A percentile compares a stretch with the other conserved stretches of the same genome.
Evolutionary conservation across 306 rosid genomes (phyloP).

Genomic region (Lathyrus oleraceus): DNA sequence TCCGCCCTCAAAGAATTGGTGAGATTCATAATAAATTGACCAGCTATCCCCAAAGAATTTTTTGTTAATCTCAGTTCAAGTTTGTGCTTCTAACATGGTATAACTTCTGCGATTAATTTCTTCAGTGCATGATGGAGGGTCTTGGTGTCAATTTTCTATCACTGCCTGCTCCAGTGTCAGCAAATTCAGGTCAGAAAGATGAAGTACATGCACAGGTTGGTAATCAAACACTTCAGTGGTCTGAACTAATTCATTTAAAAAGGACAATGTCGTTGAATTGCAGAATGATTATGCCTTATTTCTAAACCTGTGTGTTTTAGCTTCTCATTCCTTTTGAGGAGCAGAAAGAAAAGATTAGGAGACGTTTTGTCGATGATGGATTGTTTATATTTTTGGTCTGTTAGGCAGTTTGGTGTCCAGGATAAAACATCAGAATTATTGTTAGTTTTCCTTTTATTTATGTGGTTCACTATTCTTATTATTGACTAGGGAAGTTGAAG

Average conservation of each 20-base stretch:
- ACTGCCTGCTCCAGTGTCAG: constrained; percentile 53
- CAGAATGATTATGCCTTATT: constrained; percentile 6
- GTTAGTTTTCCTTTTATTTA: constrained; percentile 21
- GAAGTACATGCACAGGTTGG: constrained; percentile 92
- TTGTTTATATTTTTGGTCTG: constrained; percentile 9
- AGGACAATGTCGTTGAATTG: constrained; percentile 5
- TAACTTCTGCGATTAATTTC: constrained; percentile 40
- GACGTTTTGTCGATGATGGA: constrained; percentile 10
- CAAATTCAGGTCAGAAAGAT: constrained; percentile 63
- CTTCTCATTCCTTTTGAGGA: constrained; percentile 3
- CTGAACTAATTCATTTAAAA: constrained; percentile 30
- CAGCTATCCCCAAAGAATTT: background rate
- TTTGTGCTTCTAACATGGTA: constrained; percentile 33
- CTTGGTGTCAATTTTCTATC: constrained; percentile 65
- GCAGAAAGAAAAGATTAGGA: background rate
- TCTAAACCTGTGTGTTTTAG: constrained; percentile 7
- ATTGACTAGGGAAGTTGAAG: constrained; percentile 42
- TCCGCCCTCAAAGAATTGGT: constrained; percentile 82
- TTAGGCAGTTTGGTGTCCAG: constrained; percentile 5
- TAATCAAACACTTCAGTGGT: constrained; percentile 25
- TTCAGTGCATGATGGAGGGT: constrained; percentile 81
- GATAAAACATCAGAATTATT: constrained; percentile 30
- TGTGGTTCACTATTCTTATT: constrained; percentile 19
- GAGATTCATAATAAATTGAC: constrained; percentile 30
- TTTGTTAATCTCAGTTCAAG: background rate